A percentile compares a stretch with the other conserved stretches of the same genome.
Conservation (phyloP, 148 eudicot species). For the Oxyria digyna region DNA sequence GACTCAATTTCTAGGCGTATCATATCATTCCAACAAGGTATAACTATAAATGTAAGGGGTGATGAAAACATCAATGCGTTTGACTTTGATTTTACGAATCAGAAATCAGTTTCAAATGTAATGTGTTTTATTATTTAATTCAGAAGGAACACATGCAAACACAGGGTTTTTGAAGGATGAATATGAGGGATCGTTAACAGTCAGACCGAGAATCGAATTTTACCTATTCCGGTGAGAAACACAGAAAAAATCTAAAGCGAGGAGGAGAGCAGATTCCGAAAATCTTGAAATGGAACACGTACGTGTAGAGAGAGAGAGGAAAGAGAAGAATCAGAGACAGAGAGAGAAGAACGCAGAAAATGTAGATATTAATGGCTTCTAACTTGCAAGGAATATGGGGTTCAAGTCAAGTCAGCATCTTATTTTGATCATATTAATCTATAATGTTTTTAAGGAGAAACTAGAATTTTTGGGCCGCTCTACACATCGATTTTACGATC, state of each 20-base stretch:
- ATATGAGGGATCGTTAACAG: background rate
- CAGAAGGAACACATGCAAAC: background rate
- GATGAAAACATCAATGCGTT: background rate
- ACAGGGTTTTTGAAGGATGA: background rate
- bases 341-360: background rate
- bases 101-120: background rate
- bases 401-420: no score
- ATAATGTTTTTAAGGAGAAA: no score
- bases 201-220: background rate
- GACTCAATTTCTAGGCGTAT: background rate
- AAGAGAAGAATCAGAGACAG: background rate
- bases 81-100: background rate
- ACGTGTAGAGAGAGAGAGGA: no score
- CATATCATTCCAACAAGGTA: no score
- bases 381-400: background rate
- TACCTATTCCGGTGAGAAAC: background rate
- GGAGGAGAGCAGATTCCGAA: background rate
- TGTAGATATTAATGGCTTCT: background rate
- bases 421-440: no score
- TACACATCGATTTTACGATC: no score
- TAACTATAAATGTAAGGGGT: no score
- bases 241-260: background rate
- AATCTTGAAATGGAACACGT: background rate
- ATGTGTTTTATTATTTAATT: background rate
- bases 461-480: no score